Evolutionary conservation across 2,329 filamentous ascomycete species (phyloP), one percentile per base, ranked within the genome.

Genomic region (Orbilia blumenaviensis): DNA sequence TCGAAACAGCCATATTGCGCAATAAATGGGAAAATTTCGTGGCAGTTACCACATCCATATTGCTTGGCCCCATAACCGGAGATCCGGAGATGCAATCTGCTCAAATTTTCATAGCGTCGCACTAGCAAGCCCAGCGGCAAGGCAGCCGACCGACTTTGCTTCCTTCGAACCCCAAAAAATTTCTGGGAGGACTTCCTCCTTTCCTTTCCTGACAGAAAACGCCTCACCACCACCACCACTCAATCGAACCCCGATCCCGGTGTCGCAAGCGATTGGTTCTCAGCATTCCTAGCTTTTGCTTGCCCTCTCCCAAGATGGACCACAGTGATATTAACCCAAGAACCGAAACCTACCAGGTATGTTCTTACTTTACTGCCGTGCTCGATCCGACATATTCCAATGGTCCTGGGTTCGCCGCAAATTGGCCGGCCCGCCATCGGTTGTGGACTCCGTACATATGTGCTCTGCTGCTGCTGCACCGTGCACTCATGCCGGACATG

Each of bases 191-290:
- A 62, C 54, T 64, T 62, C 69, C 63, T 21, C 46, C 61, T 46
- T 46, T 69, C 29, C 29, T 23, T 27, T 61, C 54, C 41, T 52
- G 41, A 60, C 36, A 32, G 36, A 52, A 69, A 62, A 62, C 66
- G 66, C 54, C 66, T 69, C 66, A 69, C 12, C 56, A 63, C 42
- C 25, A 54, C 4, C 44, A 62, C 50, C 36, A 32, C 44, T 69
- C 60, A 58, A 32, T 29, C 27, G 44, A 50, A 66, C 29, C 61
- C 69, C 48, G 50, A 64, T 56, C 69, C 67, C 61, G 69, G 69
- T 58, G 61, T 74, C 62, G 69, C 69, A 74, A 62, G 69, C 69
- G 69, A 74, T 74, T 74, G 69, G 69, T 54, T 66, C 18, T 41
- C 50, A 56, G 50, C 50, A 56, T 56, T 38, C 50, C 29, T 56